These are phyloP conservation scores for Pulveroboletus sp. DNA, from an alignment of 768 basidiomycete species.

Conservation along the genomic window DNA sequence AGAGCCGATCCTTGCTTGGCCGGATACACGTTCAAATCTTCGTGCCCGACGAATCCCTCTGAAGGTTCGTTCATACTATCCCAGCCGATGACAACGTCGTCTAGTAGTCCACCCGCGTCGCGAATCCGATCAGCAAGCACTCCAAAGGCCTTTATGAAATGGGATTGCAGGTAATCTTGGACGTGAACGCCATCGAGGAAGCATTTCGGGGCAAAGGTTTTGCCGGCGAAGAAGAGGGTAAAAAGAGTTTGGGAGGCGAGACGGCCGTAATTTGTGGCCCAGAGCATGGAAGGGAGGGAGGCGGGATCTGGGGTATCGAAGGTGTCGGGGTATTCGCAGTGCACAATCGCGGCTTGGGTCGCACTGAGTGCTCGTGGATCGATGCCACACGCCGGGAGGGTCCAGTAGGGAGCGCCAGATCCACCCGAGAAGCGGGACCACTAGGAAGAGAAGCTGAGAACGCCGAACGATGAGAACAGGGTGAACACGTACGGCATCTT, in stretches of 20 bases:
- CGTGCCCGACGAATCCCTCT: slow-evolving; percentile 68
- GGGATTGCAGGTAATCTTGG: slow-evolving; percentile 80
- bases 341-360: slow-evolving; percentile 81
- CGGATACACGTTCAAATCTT: slow-evolving; percentile 64
- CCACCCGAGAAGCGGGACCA: slow-evolving; percentile 97
- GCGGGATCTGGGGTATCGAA: slow-evolving; percentile 62
- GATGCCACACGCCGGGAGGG: slow-evolving; percentile 84
- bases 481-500: slow-evolving; percentile 71
- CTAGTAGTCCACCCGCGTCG: slow-evolving; percentile 71
- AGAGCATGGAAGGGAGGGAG: slow-evolving; percentile 87
- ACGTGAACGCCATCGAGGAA: slow-evolving; percentile 88
- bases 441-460: slow-evolving; percentile 35
- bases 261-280: slow-evolving; percentile 93
- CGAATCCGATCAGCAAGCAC: slow-evolving; percentile 70
- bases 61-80: slow-evolving; percentile 94
- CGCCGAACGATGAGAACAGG: background rate
- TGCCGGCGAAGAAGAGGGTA: slow-evolving; percentile 92
- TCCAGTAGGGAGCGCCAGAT: slow-evolving; percentile 94
- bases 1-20: slow-evolving; percentile 63
- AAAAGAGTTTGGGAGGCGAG: slow-evolving; percentile 86
- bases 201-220: slow-evolving; percentile 86
- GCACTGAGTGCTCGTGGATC: slow-evolving; percentile 80
- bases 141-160: slow-evolving; percentile 73
- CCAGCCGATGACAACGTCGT: slow-evolving; percentile 93
- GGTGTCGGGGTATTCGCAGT: slow-evolving; percentile 75